Evolutionary conservation across 164 flowering plant species (phyloP), one percentile per base, ranked within the genome.

Genomic region (Stephania yunnanensis): DNA sequence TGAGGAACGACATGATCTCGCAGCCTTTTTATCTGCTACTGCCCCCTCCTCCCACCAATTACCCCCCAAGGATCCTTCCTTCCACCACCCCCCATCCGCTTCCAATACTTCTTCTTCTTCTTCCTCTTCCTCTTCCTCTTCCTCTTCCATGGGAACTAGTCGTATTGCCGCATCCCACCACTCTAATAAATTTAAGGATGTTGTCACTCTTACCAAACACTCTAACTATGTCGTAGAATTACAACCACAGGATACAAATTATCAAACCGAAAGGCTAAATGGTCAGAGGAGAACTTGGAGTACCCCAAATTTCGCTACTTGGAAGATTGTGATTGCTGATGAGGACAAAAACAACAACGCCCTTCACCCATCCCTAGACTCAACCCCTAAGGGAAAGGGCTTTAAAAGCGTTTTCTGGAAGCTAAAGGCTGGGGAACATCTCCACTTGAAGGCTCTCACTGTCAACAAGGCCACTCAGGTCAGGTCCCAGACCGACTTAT

Each of bases 1-100:
- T 81, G 87, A 87, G 74, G 98, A 94, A 76, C 74, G 93, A 31
- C 89, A 90, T 79, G 98, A 92, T 82, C 74, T 94, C 53, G 95
- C 96, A 8, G 65, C 82, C 74, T 94, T 94, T 84, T 89, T 94
- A n/a, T 88, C 93, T 70, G 94, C 93, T 58, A 72, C 80, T 71
- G 78, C 86, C 15, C 83, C 77, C 36, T 70, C 75, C 55, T 78
- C 82, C n/a, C n/a, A n/a, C 22, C 81, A 79, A 45, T 65, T 63
- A 68, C 64, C 68, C 50, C 64, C 68, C 50, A 81, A 79, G 72
- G 79, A 78, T 68, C 81, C 73, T 45, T 65, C 12, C 77, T 58
- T 70, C 20, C 78, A 74, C 63, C 66, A 48, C 10, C 52, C 75
- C 10, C 52, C 75, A 68, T 15, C 75, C 42, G 19, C 71, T 44